Percentiles rank a stretch among this genome's conserved stretches.
These are phyloP conservation scores for Colletotrichum coccodes DNA, from an alignment of 2,329 filamentous ascomycete genomes.

Conservation along the genomic window DNA sequence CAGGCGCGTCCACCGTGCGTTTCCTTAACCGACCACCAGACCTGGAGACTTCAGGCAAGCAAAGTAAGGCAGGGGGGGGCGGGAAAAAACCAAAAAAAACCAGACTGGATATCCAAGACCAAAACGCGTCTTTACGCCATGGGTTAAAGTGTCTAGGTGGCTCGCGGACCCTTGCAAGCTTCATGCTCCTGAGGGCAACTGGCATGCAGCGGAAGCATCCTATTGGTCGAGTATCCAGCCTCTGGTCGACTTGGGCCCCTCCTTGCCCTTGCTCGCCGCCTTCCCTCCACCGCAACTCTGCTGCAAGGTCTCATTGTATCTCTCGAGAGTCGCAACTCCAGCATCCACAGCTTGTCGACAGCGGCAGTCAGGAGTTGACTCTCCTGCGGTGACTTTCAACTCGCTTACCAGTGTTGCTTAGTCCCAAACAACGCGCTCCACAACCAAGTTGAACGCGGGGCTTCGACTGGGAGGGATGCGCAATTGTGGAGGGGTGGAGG, in stretches of 20 bases:
- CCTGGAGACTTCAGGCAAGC: not conserved
- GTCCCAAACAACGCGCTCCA: constrained; percentile 17
- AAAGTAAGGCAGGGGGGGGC: not conserved
- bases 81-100: constrained; percentile 4
- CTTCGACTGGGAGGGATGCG: not conserved
- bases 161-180: constrained; percentile 12
- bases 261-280: not conserved
- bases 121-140: constrained; percentile 18
- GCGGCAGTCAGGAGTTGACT: not conserved
- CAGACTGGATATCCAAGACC: not conserved
- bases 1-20: constrained; percentile 1
- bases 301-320: constrained; percentile 1
- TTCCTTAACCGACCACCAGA: constrained; percentile 4
- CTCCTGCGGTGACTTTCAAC: constrained; percentile 15
- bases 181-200: constrained; percentile 8
- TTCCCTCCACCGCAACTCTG: not conserved
- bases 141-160: constrained; percentile 10
- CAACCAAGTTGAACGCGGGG: not conserved
- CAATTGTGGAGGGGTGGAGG: not conserved
- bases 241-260: constrained; percentile 8
- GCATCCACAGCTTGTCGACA: not conserved
- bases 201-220: constrained; percentile 13
- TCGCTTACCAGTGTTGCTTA: not conserved
- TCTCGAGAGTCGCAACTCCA: constrained; percentile 1
- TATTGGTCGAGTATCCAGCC: constrained; percentile 7